phyloP scores from a whole-genome alignment of 2,329 filamentous ascomycete species.

The Fusarium abutilonis region DNA sequence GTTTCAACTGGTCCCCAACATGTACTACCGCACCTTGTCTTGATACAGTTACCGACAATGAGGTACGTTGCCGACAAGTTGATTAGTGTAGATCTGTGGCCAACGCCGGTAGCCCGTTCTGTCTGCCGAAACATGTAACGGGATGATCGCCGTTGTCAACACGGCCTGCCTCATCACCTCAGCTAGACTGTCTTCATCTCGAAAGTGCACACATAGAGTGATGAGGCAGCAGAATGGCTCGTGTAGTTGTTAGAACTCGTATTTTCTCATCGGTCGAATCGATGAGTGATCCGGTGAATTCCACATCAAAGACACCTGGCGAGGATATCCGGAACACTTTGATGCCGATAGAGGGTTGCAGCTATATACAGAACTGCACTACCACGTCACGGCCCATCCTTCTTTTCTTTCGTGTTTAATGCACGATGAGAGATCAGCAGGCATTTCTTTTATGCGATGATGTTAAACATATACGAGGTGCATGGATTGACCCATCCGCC shows the following conservation, averaged over 20 bases:
- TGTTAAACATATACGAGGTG: constrained; percentile 15
- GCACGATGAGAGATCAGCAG: constrained; percentile 23
- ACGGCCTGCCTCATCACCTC: not conserved
- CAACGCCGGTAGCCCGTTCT: constrained; percentile 12
- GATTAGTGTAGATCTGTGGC: constrained; percentile 6
- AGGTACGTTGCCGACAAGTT: constrained; percentile 18
- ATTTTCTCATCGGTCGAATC: not conserved
- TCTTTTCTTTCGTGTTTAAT: constrained; percentile 3
- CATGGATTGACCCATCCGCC: constrained; percentile 16
- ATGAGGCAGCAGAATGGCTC: not conserved
- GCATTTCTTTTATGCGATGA: constrained; percentile 1
- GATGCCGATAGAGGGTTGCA: not conserved
- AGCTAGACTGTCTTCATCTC: not conserved
- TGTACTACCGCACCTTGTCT: constrained; percentile 17
- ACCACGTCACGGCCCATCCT: not conserved
- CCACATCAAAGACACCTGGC: not conserved
- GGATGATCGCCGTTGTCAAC: constrained; percentile 9
- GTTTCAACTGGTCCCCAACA: constrained; percentile 9
- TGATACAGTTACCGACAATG: constrained; percentile 22
- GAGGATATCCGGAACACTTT: not conserved
- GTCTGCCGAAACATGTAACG: constrained; percentile 14
- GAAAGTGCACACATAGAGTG: constrained; percentile 1
- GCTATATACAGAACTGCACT: not conserved
- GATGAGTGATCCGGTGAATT: not conserved
- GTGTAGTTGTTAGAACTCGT: not conserved